Percentiles rank a stretch among this genome's conserved stretches.
Conservation (phyloP, 2,329 filamentous ascomycete genomes). For the Aspergillus arachidicola region DNA sequence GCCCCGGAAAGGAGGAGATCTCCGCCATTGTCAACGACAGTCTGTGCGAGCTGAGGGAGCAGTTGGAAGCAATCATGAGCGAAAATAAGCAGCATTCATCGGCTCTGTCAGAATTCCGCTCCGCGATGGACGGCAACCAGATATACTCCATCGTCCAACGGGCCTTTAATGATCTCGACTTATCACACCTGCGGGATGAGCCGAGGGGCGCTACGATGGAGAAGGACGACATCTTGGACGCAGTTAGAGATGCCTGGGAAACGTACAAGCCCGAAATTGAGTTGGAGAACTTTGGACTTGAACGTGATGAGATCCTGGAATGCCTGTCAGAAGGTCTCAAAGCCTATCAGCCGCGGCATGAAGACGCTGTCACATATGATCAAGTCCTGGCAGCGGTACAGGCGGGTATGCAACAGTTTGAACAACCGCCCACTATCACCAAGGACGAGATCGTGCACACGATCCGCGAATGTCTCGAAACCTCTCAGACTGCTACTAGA, state of each 20-base stretch:
- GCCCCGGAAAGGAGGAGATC: conserved; percentile 68
- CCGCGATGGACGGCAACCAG: conserved; percentile 75
- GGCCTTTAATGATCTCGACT: conserved; percentile 62
- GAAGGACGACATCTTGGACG: conserved; percentile 81
- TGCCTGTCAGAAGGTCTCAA: conserved; percentile 85
- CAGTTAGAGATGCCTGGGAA: conserved; percentile 89
- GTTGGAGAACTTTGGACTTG: conserved; percentile 84
- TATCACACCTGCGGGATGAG: conserved; percentile 62
- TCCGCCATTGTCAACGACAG: conserved; percentile 77
- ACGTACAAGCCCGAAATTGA: conserved; percentile 93
- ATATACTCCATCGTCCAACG: conserved; percentile 83
- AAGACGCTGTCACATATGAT: conserved; percentile 70
- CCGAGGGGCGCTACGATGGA: conserved; percentile 58
- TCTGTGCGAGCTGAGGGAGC: conserved; percentile 77
- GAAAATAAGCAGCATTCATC: conserved; percentile 73
- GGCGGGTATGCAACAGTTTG: conserved; percentile 81
- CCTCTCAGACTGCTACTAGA: conserved; percentile 56
- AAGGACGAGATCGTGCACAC: conserved; percentile 82
- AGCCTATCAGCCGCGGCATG: conserved; percentile 62
- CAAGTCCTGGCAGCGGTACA: conserved; percentile 84
- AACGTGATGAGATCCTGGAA: conserved; percentile 84
- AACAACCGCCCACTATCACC: conserved; percentile 69
- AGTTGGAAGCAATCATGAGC: conserved; percentile 77
- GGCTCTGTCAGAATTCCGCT: conserved; percentile 63
- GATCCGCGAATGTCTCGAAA: conserved; percentile 83